Percentiles rank a stretch among this genome's conserved stretches.
Evolutionary conservation across 176 grass and related monocot species (phyloP).

Genomic region (Calamus simplicifolius): DNA sequence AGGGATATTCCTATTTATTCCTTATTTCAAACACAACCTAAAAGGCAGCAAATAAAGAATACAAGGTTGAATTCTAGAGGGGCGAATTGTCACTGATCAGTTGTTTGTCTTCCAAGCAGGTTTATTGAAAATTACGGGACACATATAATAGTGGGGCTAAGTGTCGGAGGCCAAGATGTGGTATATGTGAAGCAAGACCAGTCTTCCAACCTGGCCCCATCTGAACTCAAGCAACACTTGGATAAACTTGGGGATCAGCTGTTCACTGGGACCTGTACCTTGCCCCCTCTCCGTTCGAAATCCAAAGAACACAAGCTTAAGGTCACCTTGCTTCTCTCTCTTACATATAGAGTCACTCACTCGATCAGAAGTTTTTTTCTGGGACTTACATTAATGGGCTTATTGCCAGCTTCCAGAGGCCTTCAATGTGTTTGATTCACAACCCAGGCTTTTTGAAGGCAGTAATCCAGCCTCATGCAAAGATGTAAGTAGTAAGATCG

Average conservation of each 20-base stretch:
- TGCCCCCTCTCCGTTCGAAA: slow-evolving; percentile 50
- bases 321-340: slow-evolving; percentile 27
- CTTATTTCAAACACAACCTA: too few species aligned
- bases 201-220: slow-evolving; percentile 46
- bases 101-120: slow-evolving; percentile 21
- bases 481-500: slow-evolving; percentile 33
- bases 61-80: too few species aligned
- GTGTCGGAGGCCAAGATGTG: slow-evolving; percentile 85
- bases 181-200: slow-evolving; percentile 81
- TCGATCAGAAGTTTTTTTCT: neutral
- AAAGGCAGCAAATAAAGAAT: too few species aligned
- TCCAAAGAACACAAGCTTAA: slow-evolving; percentile 58
- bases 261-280: slow-evolving; percentile 66
- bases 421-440: slow-evolving; percentile 75
- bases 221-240: slow-evolving; percentile 67
- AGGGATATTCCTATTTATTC: too few species aligned
- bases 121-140: slow-evolving; percentile 90
- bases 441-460: slow-evolving; percentile 28
- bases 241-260: slow-evolving; percentile 80
- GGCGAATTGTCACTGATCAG: too few species aligned
- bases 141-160: slow-evolving; percentile 62
- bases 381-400: neutral
- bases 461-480: slow-evolving; percentile 48
- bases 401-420: slow-evolving; percentile 48
- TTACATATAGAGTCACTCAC: neutral